A percentile compares a stretch with the other conserved stretches of the same genome.
Conservation (phyloP, 2,329 filamentous ascomycete species). For the Ophiostoma sp. region DNA sequence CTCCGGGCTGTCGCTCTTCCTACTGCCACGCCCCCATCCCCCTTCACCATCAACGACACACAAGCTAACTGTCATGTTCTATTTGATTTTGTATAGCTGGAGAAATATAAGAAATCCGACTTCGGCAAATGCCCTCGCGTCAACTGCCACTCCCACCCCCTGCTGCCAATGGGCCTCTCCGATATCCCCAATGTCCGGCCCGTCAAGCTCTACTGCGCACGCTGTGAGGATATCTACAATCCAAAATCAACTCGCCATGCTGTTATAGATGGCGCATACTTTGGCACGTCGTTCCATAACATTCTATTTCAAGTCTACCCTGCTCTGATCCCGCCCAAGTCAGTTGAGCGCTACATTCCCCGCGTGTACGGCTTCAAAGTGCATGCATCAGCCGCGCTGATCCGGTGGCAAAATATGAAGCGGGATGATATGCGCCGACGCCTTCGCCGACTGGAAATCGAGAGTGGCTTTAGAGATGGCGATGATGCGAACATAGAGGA, state of each 20-base stretch:
- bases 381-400: constrained; percentile 78
- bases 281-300: constrained; percentile 96
- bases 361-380: constrained; percentile 92
- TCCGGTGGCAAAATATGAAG: constrained; percentile 82
- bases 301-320: constrained; percentile 99
- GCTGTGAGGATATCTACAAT: constrained; percentile 98
- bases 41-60: not conserved
- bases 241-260: constrained; percentile 95
- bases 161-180: constrained; percentile 90
- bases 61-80: constrained; percentile 63
- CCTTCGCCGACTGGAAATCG: constrained; percentile 64
- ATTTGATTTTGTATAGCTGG: constrained; percentile 55
- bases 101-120: constrained; percentile 97
- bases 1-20: not conserved
- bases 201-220: constrained; percentile 94
- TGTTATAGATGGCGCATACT: constrained; percentile 94
- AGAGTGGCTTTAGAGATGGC: constrained; percentile 69
- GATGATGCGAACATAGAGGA: constrained; percentile 55
- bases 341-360: constrained; percentile 77
- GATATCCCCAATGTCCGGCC: constrained; percentile 82
- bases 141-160: constrained; percentile 85
- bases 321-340: constrained; percentile 80
- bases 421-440: constrained; percentile 77
- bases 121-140: constrained; percentile 98
- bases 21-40: too few relatives aligned